phyloP scores from a whole-genome alignment of 2,329 filamentous ascomycete species.

The Fusarium camptoceras region DNA sequence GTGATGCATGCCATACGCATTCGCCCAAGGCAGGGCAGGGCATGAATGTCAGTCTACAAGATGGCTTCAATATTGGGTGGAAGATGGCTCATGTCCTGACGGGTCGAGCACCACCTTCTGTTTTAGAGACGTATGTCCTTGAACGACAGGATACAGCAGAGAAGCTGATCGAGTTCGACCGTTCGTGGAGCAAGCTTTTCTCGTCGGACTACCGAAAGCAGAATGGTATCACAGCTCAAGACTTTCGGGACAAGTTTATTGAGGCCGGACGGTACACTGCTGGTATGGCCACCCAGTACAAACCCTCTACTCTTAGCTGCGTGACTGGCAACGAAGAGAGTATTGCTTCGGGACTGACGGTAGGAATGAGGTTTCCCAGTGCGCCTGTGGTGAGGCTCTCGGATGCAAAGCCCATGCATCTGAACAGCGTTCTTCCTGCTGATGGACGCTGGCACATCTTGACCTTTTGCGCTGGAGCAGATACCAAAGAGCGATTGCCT shows the following conservation, averaged over 20 bases:
- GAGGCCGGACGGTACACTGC: slow-evolving; percentile 39
- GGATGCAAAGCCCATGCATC: slow-evolving; percentile 37
- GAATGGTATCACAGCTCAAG: slow-evolving; percentile 3
- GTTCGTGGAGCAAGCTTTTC: slow-evolving; percentile 45
- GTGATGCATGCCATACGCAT: slow-evolving; percentile 67
- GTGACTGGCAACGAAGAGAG: rapidly evolving
- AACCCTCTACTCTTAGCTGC: slow-evolving; percentile 12
- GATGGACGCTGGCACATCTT: slow-evolving; percentile 42
- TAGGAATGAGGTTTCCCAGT: slow-evolving; percentile 41
- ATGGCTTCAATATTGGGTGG: slow-evolving; percentile 67
- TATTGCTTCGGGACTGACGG: slow-evolving; percentile 1
- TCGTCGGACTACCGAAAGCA: slow-evolving; percentile 29
- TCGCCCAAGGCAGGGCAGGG: slow-evolving; percentile 74
- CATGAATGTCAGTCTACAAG: slow-evolving; percentile 79
- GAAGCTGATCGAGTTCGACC: slow-evolving; percentile 60
- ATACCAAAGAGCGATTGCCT: background rate
- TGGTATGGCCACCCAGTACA: slow-evolving; percentile 30
- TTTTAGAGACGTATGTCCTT: slow-evolving; percentile 61
- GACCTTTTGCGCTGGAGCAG: slow-evolving; percentile 17
- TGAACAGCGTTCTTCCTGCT: slow-evolving; percentile 18
- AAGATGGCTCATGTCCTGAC: slow-evolving; percentile 62
- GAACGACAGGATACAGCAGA: slow-evolving; percentile 62
- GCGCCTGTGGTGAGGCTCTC: slow-evolving; percentile 26
- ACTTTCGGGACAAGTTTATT: slow-evolving; percentile 38
- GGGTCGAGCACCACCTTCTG: slow-evolving; percentile 1